phyloP scores from a whole-genome alignment of 2,329 filamentous ascomycete species.

The Colletotrichum karsti region DNA sequence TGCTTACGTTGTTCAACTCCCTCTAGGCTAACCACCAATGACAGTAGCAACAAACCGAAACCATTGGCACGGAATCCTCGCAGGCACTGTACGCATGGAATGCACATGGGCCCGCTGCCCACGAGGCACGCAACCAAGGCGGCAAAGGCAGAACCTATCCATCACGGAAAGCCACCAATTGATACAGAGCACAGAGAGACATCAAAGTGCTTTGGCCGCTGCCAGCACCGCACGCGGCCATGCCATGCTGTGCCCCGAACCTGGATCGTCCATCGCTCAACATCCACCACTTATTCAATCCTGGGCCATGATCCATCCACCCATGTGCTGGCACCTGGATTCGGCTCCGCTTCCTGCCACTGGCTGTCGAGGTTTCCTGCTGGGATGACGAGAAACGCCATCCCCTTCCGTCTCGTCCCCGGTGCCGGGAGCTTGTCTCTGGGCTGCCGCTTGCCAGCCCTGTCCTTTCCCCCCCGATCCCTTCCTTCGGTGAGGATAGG shows the following conservation, averaged over 20 bases:
- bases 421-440: neutral
- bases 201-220: slow-evolving; percentile 3
- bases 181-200: too few relatives aligned
- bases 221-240: slow-evolving; percentile 15
- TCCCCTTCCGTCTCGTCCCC: slow-evolving; percentile 20
- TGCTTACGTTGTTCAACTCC: too few relatives aligned
- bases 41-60: neutral
- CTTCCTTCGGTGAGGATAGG: slow-evolving; percentile 4
- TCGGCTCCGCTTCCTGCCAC: neutral
- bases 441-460: neutral
- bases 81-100: slow-evolving; percentile 14
- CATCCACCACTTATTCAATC: neutral
- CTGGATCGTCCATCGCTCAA: neutral
- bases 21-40: too few relatives aligned
- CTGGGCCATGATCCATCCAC: neutral
- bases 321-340: neutral
- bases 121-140: slow-evolving; percentile 11
- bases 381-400: slow-evolving; percentile 16
- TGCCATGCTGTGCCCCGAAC: neutral
- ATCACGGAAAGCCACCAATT: too few relatives aligned
- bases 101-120: slow-evolving; percentile 17
- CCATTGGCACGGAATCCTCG: neutral
- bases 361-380: neutral
- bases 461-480: neutral
- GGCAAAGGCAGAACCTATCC: too few relatives aligned